Conservation (phyloP, 345 rosid species). For the Camelina sativa region DNA sequence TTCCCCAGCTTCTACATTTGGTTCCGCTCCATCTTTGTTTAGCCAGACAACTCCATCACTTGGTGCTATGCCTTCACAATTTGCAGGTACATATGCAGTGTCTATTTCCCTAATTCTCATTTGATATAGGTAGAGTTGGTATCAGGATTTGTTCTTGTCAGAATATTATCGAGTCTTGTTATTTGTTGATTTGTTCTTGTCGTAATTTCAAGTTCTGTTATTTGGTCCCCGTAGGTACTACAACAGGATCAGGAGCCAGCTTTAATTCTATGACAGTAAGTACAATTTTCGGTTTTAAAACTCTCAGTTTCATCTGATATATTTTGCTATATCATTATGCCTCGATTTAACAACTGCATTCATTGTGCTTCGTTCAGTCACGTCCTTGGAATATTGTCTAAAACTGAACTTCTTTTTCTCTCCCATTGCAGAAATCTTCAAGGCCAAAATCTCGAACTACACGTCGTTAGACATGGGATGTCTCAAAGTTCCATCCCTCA, state of each 20-base stretch:
- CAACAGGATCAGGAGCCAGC: conserved; percentile 82
- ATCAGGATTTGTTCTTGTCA: conserved; percentile 11
- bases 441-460: conserved; percentile 80
- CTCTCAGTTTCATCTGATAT: conserved; percentile 19
- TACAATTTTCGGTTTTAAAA: conserved; percentile 25
- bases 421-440: conserved; percentile 65
- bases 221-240: conserved; percentile 53
- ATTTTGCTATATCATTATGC: conserved; percentile 8
- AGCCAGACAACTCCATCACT: conserved; percentile 61
- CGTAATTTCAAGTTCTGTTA: neutral
- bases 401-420: conserved; percentile 15
- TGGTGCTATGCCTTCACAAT: conserved; percentile 56
- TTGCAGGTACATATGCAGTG: conserved; percentile 25
- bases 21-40: conserved; percentile 53
- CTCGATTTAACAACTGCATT: conserved; percentile 1
- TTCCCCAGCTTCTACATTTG: conserved; percentile 67
- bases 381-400: conserved; percentile 13
- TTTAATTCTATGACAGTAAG: conserved; percentile 80
- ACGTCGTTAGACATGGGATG: conserved; percentile 59
- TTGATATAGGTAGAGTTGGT: conserved; percentile 2
- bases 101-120: conserved; percentile 13
- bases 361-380: neutral
- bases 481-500: conserved; percentile 13
- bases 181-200: conserved; percentile 5
- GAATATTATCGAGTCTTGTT: conserved; percentile 17